phyloP scores from a whole-genome alignment of 179 eudicot species.

The Nepenthes alata region DNA sequence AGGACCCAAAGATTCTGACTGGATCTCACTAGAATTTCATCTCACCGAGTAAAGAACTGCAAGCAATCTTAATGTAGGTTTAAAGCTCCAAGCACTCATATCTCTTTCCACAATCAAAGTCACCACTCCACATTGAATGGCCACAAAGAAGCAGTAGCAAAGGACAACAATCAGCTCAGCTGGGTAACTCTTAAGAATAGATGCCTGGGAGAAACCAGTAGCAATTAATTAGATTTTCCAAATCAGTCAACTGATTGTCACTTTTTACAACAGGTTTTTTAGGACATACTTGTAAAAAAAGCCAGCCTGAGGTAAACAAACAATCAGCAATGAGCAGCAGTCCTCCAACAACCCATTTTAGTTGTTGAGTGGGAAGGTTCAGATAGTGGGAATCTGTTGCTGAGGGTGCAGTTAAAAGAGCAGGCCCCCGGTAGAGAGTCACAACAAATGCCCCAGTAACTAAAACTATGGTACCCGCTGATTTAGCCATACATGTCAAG shows the following conservation, averaged over 20 bases:
- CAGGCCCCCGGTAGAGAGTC: constrained; percentile 36
- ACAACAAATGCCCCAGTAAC: constrained; percentile 31
- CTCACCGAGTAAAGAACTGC: constrained; percentile 35
- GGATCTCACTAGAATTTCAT: background rate
- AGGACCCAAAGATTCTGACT: background rate
- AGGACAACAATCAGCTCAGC: constrained; percentile 34
- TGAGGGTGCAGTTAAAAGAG: constrained; percentile 10
- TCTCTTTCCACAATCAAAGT: constrained; percentile 29
- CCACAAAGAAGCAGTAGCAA: constrained; percentile 31
- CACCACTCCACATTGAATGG: constrained; percentile 24
- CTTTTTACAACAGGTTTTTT: background rate
- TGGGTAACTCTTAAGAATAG: constrained; percentile 30
- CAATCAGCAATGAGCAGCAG: constrained; percentile 24
- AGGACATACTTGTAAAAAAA: constrained; percentile 26
- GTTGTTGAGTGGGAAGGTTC: constrained; percentile 12
- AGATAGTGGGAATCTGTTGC: constrained; percentile 7
- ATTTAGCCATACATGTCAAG: constrained; percentile 19
- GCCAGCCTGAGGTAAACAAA: constrained; percentile 28
- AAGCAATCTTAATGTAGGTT: constrained; percentile 17
- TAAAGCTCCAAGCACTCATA: constrained; percentile 32
- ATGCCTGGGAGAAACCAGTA: constrained; percentile 19
- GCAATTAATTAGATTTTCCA: background rate
- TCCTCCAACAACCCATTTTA: constrained; percentile 35
- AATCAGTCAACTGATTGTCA: background rate
- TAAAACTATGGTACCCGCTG: constrained; percentile 24